Percentiles rank a stretch among this genome's conserved stretches.
Conservation (phyloP, 805 yeast genomes). For the Starmerella sirachaensis region DNA sequence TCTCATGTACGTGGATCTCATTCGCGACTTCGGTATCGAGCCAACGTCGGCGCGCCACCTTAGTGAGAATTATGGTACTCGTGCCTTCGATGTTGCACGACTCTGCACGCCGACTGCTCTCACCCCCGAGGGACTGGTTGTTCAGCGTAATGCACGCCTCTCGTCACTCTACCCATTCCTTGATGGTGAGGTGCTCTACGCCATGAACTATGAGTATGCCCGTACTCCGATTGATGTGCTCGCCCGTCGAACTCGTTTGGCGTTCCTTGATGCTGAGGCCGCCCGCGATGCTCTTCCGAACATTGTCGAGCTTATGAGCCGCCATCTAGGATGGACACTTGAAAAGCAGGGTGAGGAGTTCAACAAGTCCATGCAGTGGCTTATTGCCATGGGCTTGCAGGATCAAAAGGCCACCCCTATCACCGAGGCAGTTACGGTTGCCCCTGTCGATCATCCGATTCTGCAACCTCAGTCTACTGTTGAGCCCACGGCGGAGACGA, state of each 20-base stretch:
- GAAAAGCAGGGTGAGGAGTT: conserved; percentile 43
- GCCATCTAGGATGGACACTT: conserved; percentile 63
- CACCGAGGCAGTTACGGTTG: conserved; percentile 12
- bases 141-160: conserved; percentile 33
- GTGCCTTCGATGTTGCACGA: conserved; percentile 59
- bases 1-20: conserved; percentile 63
- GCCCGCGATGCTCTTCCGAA: conserved; percentile 72
- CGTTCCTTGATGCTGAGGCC: conserved; percentile 77
- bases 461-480: too few relatives aligned
- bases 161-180: conserved; percentile 56
- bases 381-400: conserved; percentile 32
- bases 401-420: conserved; percentile 14
- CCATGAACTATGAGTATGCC: conserved; percentile 69
- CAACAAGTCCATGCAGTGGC: conserved; percentile 28
- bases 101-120: conserved; percentile 33
- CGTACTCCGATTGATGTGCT: conserved; percentile 82
- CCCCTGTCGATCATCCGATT: conserved; percentile 8
- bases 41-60: conserved; percentile 69
- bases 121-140: conserved; percentile 31
- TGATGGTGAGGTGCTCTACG: conserved; percentile 73
- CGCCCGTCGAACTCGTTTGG: conserved; percentile 86
- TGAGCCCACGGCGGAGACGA: too few relatives aligned
- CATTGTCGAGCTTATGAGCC: conserved; percentile 75
- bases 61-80: conserved; percentile 76
- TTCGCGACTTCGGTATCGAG: conserved; percentile 65